Percentiles rank a stretch among this genome's conserved stretches.
These are phyloP conservation scores for Colletotrichum lindemuthianum DNA, from an alignment of 2,329 filamentous ascomycete genomes.

Conservation along the genomic window DNA sequence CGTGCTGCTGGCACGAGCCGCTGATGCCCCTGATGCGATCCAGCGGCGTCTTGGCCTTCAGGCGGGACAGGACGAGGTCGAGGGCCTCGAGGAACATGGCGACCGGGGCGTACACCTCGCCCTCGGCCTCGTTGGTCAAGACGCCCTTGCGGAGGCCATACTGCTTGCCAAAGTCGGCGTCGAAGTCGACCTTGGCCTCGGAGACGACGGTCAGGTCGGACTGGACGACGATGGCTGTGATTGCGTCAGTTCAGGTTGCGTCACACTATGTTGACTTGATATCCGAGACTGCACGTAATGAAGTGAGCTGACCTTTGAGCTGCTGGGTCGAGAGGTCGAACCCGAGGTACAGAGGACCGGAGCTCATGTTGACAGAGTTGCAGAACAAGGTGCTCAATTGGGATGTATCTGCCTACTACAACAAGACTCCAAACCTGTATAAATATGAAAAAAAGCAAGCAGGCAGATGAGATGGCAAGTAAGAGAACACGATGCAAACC, in stretches of 20 bases:
- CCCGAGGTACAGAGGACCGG: conserved; percentile 80
- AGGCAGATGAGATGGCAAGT: neutral
- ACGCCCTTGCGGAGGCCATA: conserved; percentile 92
- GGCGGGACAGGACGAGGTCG: conserved; percentile 81
- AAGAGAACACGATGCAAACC: neutral
- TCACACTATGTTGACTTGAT: neutral
- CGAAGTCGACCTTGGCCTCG: conserved; percentile 94
- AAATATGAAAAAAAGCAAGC: neutral
- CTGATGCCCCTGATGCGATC: conserved; percentile 81
- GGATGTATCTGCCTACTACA: conserved; percentile 9
- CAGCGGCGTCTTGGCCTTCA: conserved; percentile 74
- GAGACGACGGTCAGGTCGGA: conserved; percentile 83
- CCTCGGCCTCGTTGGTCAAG: conserved; percentile 79
- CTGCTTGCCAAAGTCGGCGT: conserved; percentile 77
- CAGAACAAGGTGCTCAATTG: neutral
- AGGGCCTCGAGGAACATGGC: conserved; percentile 95
- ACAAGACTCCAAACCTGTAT: neutral
- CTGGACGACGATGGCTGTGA: conserved; percentile 80
- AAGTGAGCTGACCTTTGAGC: conserved; percentile 75
- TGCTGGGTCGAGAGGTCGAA: conserved; percentile 98
- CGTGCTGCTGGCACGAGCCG: conserved; percentile 96
- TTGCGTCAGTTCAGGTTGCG: conserved; percentile 18
- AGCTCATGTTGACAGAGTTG: conserved; percentile 23
- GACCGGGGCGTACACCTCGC: conserved; percentile 92
- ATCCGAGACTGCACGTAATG: no score